A percentile compares a stretch with the other conserved stretches of the same genome.
phyloP scores from a whole-genome alignment of 768 basidiomycete genomes.

The Filobasidium floriforme region DNA sequence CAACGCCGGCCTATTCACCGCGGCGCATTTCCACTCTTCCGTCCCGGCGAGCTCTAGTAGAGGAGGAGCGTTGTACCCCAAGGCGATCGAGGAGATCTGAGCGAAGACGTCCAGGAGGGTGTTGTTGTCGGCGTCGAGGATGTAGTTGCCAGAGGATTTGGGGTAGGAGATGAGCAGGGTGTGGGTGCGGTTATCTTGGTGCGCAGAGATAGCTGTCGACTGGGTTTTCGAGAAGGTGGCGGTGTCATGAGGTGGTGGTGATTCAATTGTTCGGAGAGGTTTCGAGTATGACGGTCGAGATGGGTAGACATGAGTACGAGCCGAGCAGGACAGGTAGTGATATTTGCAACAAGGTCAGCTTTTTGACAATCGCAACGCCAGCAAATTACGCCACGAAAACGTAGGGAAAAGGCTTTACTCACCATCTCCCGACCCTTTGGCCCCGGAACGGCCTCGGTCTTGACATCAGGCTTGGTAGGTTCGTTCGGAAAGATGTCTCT shows the following conservation, averaged over 20 bases:
- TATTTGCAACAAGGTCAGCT: too few species aligned
- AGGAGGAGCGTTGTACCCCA: constrained; percentile 41
- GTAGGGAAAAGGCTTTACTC: too few species aligned
- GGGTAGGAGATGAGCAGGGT: constrained; percentile 15
- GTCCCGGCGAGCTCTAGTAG: constrained; percentile 25
- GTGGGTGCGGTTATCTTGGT: constrained; percentile 26
- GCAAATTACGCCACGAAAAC: too few species aligned
- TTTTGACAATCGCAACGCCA: constrained; percentile 22
- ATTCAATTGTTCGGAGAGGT: neutral
- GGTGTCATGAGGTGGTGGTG: neutral
- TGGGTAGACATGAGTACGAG: neutral
- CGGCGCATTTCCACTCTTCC: constrained; percentile 44
- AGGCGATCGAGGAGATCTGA: constrained; percentile 45
- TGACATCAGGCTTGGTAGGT: constrained; percentile 22
- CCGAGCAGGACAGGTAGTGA: neutral
- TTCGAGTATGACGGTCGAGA: neutral
- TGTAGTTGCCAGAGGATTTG: constrained; percentile 42
- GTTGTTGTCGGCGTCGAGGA: constrained; percentile 49
- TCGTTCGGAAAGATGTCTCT: neutral
- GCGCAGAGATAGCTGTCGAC: constrained; percentile 2
- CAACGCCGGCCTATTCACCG: constrained; percentile 47
- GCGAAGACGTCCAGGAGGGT: constrained; percentile 47
- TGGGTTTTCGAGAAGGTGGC: neutral
- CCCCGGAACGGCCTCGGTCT: constrained; percentile 25
- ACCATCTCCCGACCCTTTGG: constrained; percentile 20